Evolutionary conservation across 208 protist genomes (phyloP), one percentile per base, ranked within the genome.

Genomic region (Leishmania amazonensis): DNA sequence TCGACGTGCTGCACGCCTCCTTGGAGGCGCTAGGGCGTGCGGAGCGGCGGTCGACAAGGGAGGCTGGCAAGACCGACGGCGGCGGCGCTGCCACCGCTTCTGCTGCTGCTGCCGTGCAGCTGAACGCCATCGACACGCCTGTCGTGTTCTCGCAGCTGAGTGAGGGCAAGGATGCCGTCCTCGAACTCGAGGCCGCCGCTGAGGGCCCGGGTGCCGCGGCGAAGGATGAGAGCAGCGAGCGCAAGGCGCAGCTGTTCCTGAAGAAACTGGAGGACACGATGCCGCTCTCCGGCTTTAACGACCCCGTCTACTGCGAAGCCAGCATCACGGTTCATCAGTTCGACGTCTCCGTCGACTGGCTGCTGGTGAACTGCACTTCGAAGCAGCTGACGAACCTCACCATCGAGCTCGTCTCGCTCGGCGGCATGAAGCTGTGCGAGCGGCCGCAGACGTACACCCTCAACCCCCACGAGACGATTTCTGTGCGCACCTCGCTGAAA

Each of bases 301-400:
- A 99, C 90, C 94, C 97, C 47, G 95, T 99, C 47, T 99, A 99
- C 86, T 98, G 96, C 78, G 99, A 99, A 91, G 99, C 99, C 17
- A 98, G 94, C 71, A 97, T 99, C 60, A 96, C 92, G 19, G 98
- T 99, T 40, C 94, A 99, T 86, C 93, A 99, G 87, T 99, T 99
- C 87, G 99, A 99, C 89, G 99, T 99, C 57, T 88, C 98, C 35
- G 94, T 99, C 9, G 96, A 99, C 78, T 95, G 97, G 89, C 85
- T 93, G 76, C 87, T 98, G 40, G 90, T 99, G 65, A 99, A 99
- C 91, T 95, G 98, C 87, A 99, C 98, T 3, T 78, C 88, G 38
- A 89, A 99, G 76, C 95, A 93, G 1, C 88, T 99, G 58, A 90
- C 97, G 78, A 99, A 99, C 85, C 80, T 99, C 13, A 98, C 93